Base-by-base conservation (phyloP, 176 grass and related monocot species). In the Triticum monococcum region DNA sequence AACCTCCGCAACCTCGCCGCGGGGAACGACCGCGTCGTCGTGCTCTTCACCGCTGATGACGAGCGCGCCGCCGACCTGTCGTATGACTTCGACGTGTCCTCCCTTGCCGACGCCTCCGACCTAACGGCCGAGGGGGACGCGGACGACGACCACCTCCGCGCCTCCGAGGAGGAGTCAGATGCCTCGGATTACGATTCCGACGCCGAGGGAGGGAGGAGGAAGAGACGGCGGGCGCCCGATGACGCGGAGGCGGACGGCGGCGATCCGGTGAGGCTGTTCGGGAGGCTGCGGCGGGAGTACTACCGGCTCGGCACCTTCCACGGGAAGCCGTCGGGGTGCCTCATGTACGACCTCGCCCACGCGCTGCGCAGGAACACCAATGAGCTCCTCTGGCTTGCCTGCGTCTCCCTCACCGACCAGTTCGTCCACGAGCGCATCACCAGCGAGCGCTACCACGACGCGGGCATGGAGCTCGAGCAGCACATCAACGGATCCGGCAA, bases 351-450 rank as follows among this genome's bases (percentile, higher is more conserved):
- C 11, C 89, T 98, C 24, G 91, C 93, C 33, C 93, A 98, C 79
- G 83, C 82, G 16, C 66, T 92, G 9, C 89, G 96, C 7, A 91
- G 89, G 85, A 94, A 93, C 89, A 98, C 89, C 33, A 98, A 95
- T 82, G 96, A 95, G 78, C 84, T 95, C 12, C 89, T 98, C 54
- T 98, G 96, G 96, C 69, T 98, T 37, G 91, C 93, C 67, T 98
- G 91, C 86, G 89, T 98, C 65, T 87, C 91, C 35, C 91, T 95
- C 31, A 92, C 89, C 3, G 96, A 98, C 77, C 96, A 98, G 85
- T 98, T 98, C 77, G 90, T 98, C 8, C 96, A 98, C 79, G 93
- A 98, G 65, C 89, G 91, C 63, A 88, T 98, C 82, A 95, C 96
- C 77, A 95, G 92, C 79, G 93, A 98, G 92, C 84, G 96, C 22